Evolutionary conservation across 306 rosid species (phyloP).

Genomic region (Sechiopsis laciniata): DNA sequence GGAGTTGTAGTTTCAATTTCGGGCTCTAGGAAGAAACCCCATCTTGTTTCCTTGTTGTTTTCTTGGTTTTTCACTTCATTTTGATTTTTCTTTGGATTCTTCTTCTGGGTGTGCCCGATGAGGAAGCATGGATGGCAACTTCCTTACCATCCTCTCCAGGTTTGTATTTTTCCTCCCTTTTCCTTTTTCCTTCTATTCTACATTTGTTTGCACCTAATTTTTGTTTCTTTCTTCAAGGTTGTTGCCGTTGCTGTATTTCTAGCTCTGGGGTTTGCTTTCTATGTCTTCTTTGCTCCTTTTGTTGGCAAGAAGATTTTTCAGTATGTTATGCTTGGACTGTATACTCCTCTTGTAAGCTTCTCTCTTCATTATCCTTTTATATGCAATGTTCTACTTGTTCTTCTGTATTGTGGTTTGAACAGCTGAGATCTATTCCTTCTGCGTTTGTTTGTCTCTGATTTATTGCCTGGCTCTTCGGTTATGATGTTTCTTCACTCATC

Average conservation of each 20-base stretch:
- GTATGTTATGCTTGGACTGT: conserved; percentile 74
- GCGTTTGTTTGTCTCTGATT: too few relatives aligned
- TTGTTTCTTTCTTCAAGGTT: conserved; percentile 40
- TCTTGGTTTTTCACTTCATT: conserved; percentile 20
- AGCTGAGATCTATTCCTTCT: conserved; percentile 51
- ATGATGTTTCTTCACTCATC: too few relatives aligned
- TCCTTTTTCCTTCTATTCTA: neutral
- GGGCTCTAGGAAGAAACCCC: conserved; percentile 15
- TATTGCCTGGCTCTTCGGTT: too few relatives aligned
- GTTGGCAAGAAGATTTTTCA: conserved; percentile 78
- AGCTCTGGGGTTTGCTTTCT: conserved; percentile 94
- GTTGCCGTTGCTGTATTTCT: conserved; percentile 96
- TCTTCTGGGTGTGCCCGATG: conserved; percentile 44
- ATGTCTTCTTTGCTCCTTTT: conserved; percentile 95
- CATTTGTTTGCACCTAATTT: neutral
- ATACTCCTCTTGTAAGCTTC: conserved; percentile 78
- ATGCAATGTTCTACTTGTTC: neutral
- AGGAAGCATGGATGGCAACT: conserved; percentile 97
- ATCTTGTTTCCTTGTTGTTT: conserved; percentile 23
- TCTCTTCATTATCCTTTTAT: conserved; percentile 12
- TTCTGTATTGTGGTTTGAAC: neutral
- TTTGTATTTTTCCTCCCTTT: conserved; percentile 20
- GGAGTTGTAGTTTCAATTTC: conserved; percentile 21
- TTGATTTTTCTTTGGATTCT: conserved; percentile 13
- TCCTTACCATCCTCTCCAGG: conserved; percentile 98